phyloP scores from a whole-genome alignment of 2,329 filamentous ascomycete genomes.

The Penicillium sp. region DNA sequence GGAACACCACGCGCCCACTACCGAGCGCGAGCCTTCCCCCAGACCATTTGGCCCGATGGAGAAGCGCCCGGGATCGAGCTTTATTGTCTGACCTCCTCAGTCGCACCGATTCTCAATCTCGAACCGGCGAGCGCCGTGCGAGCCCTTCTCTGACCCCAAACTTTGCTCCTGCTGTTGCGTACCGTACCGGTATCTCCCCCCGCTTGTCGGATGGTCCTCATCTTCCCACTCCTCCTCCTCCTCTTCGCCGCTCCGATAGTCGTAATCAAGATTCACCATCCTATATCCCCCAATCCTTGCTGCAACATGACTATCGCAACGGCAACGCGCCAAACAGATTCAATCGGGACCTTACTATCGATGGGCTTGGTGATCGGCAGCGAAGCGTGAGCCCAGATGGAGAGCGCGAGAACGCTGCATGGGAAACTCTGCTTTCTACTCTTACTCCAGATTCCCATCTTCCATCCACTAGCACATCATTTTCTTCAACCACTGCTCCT shows the following conservation, averaged over 20 bases:
- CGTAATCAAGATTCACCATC: slow-evolving; percentile 20
- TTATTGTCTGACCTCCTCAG: slow-evolving; percentile 29
- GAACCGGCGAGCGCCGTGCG: not conserved
- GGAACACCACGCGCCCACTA: slow-evolving; percentile 4
- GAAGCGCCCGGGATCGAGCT: slow-evolving; percentile 31
- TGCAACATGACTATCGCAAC: slow-evolving; percentile 37
- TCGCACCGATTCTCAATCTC: slow-evolving; percentile 19
- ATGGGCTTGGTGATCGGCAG: slow-evolving; percentile 81
- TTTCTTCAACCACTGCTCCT: slow-evolving; percentile 58
- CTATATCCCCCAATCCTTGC: slow-evolving; percentile 30
- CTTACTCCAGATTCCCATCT: slow-evolving; percentile 78
- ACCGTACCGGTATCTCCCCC: slow-evolving; percentile 26
- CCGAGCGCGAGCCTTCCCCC: not conserved
- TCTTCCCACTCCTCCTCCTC: slow-evolving; percentile 27
- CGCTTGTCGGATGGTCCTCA: slow-evolving; percentile 22
- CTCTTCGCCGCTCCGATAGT: slow-evolving; percentile 25
- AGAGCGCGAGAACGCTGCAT: slow-evolving; percentile 56
- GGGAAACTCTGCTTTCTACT: slow-evolving; percentile 79
- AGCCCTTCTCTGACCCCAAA: slow-evolving; percentile 39
- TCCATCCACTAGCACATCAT: slow-evolving; percentile 79
- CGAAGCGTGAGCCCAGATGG: slow-evolving; percentile 71
- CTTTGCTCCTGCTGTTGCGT: slow-evolving; percentile 45
- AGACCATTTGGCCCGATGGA: slow-evolving; percentile 6
- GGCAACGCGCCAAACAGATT: slow-evolving; percentile 24
- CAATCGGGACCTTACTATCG: slow-evolving; percentile 41